phyloP scores from a whole-genome alignment of 2,329 filamentous ascomycete species.

The Microcyclospora pomicola region DNA sequence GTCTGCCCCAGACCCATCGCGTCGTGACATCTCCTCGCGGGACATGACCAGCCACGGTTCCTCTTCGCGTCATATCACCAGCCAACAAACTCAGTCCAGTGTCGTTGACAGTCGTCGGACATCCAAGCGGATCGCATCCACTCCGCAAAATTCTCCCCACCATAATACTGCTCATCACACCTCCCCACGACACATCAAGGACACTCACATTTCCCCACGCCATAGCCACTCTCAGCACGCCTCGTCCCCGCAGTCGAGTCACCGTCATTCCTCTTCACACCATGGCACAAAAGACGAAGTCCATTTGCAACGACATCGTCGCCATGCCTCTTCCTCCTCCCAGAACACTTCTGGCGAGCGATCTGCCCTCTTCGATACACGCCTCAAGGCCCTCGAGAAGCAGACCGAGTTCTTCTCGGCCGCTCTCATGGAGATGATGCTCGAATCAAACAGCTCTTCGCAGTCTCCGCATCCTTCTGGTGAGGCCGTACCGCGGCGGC shows the following conservation, averaged over 20 bases:
- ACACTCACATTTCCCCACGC: conserved; percentile 1
- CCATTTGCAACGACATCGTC: conserved; percentile 2
- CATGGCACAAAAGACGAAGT: not conserved
- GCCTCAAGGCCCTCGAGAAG: conserved; percentile 26
- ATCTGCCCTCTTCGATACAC: conserved; percentile 15
- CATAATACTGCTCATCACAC: no score
- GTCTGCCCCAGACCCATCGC: no score
- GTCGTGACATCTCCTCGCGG: no score
- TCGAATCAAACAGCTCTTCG: conserved; percentile 23
- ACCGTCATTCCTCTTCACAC: not conserved
- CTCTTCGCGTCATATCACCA: no score
- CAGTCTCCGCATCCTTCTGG: not conserved
- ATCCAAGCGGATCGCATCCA: no score
- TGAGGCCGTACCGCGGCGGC: no score
- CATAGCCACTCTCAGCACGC: no score
- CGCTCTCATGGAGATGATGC: conserved; percentile 26
- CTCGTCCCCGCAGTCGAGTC: not conserved
- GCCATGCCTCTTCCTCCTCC: conserved; percentile 1
- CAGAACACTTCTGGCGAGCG: conserved; percentile 4
- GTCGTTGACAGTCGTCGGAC: no score
- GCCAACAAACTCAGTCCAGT: no score
- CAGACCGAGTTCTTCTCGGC: conserved; percentile 27
- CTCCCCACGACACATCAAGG: not conserved
- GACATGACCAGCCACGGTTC: no score
- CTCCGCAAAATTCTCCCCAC: no score